Percentiles rank a stretch among this genome's conserved stretches.
These are phyloP conservation scores for Xylariales sp. DNA, from an alignment of 2,329 filamentous ascomycete species.

Conservation along the genomic window DNA sequence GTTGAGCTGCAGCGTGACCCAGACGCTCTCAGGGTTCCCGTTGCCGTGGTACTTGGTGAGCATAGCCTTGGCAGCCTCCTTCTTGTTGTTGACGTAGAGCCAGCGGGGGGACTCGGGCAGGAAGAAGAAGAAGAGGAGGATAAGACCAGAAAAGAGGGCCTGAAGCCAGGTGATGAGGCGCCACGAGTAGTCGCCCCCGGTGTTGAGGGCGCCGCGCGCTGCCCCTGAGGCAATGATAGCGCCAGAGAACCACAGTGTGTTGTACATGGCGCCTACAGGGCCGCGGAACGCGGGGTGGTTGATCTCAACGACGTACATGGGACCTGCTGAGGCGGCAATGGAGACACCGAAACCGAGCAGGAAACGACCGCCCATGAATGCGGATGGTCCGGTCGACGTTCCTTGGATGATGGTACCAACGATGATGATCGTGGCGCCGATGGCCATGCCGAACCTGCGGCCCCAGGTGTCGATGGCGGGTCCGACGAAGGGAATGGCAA, in stretches of 20 bases:
- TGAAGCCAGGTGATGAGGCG: constrained; percentile 39
- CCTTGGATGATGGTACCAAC: constrained; percentile 42
- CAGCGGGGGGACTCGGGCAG: constrained; percentile 38
- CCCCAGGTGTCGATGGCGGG: constrained; percentile 42
- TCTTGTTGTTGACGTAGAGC: constrained; percentile 34
- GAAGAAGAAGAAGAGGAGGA: constrained; percentile 27
- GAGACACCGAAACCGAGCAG: constrained; percentile 54
- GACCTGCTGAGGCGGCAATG: constrained; percentile 40
- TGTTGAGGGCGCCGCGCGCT: constrained; percentile 37
- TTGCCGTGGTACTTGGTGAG: constrained; percentile 39
- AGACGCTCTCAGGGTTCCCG: constrained; percentile 37
- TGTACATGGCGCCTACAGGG: constrained; percentile 35
- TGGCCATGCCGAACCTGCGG: constrained; percentile 41
- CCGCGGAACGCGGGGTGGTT: constrained; percentile 42
- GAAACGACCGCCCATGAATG: constrained; percentile 55
- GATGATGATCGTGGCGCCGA: constrained; percentile 38
- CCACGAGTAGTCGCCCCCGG: constrained; percentile 33
- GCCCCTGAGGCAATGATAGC: constrained; percentile 47
- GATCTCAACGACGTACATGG: constrained; percentile 43
- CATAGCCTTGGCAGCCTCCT: constrained; percentile 28
- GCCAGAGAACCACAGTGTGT: constrained; percentile 42
- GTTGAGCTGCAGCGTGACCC: constrained; percentile 37
- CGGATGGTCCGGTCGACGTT: constrained; percentile 29
- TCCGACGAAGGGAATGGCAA: constrained; percentile 41
- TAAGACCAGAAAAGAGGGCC: constrained; percentile 34